Conservation (phyloP, 805 yeast species). For the Tetrapisispora namnaoensis region DNA sequence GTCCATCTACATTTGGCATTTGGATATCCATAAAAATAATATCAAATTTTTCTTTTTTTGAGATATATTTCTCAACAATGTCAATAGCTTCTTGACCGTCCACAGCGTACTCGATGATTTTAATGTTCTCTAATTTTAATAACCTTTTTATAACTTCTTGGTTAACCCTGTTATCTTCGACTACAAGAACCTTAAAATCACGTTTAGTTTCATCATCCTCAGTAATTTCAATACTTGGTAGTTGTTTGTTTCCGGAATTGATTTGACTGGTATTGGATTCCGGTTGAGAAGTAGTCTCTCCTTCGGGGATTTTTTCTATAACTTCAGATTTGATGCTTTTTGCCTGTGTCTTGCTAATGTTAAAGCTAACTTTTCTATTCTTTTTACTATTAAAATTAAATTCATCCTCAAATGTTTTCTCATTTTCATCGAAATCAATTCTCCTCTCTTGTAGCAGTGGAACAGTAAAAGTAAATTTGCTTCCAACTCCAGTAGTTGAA, state of each 20-base stretch:
- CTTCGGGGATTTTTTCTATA: neutral
- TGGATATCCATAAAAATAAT: conserved; percentile 94
- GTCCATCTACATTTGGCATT: conserved; percentile 91
- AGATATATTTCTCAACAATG: conserved; percentile 42
- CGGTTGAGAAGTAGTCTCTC: neutral
- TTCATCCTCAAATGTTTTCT: conserved; percentile 50
- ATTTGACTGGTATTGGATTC: neutral
- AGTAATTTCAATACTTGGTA: conserved; percentile 5
- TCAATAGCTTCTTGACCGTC: conserved; percentile 89
- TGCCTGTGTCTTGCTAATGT: conserved; percentile 9
- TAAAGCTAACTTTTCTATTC: conserved; percentile 37
- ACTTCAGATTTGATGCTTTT: conserved; percentile 19
- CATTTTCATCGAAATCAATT: conserved; percentile 17
- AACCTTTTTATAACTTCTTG: conserved; percentile 89
- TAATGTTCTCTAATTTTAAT: conserved; percentile 75
- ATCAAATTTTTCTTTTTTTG: conserved; percentile 41
- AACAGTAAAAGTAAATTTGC: conserved; percentile 71
- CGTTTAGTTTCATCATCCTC: conserved; percentile 19
- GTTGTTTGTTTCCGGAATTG: conserved; percentile 24
- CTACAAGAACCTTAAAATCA: conserved; percentile 42
- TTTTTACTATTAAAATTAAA: conserved; percentile 47
- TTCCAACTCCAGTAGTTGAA: conserved; percentile 72
- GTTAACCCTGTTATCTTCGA: conserved; percentile 89
- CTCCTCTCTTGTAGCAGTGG: conserved; percentile 52
- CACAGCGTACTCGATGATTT: conserved; percentile 63